Evolutionary conservation across 1,284 basidiomycete species (phyloP).

Genomic region (Sporisorium exsertum): DNA sequence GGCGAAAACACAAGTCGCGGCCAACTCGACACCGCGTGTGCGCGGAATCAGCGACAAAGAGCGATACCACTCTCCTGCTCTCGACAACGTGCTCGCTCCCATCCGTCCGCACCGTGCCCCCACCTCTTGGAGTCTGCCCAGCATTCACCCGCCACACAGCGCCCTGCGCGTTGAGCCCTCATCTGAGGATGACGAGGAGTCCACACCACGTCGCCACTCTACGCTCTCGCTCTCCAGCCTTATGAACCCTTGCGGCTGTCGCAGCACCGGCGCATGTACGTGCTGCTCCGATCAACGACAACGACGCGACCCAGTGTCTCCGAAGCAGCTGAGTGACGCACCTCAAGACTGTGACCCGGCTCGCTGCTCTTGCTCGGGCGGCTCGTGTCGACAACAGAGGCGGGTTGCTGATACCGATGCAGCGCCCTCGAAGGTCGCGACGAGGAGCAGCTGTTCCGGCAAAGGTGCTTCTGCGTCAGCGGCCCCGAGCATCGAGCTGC

Average conservation of each 20-base stretch:
- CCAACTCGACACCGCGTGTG: not conserved
- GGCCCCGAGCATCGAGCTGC: slow-evolving; percentile 45
- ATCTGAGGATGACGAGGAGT: not conserved
- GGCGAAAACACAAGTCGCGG: not conserved
- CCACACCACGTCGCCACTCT: slow-evolving; percentile 16
- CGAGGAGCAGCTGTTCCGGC: slow-evolving; percentile 26
- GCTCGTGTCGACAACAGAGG: slow-evolving; percentile 8
- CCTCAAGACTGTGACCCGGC: slow-evolving; percentile 16
- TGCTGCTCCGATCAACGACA: slow-evolving; percentile 42
- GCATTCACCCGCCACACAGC: slow-evolving; percentile 22
- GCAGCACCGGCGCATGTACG: slow-evolving; percentile 36
- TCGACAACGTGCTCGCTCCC: slow-evolving; percentile 27
- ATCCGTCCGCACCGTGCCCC: slow-evolving; percentile 17
- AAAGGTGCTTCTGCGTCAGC: slow-evolving; percentile 18
- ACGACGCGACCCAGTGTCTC: slow-evolving; percentile 8
- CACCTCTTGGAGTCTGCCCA: slow-evolving; percentile 40
- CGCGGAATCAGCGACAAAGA: not conserved
- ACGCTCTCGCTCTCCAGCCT: slow-evolving; percentile 56
- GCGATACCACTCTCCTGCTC: not conserved
- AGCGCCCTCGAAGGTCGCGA: not conserved
- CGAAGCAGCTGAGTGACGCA: slow-evolving; percentile 1
- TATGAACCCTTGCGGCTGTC: slow-evolving; percentile 61
- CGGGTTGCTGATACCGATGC: not conserved
- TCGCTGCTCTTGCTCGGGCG: slow-evolving; percentile 22
- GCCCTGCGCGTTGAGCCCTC: not conserved